Evolutionary conservation across 495 filamentous ascomycete genomes (phyloP).

Genomic region (Wilcoxina mikolae): DNA sequence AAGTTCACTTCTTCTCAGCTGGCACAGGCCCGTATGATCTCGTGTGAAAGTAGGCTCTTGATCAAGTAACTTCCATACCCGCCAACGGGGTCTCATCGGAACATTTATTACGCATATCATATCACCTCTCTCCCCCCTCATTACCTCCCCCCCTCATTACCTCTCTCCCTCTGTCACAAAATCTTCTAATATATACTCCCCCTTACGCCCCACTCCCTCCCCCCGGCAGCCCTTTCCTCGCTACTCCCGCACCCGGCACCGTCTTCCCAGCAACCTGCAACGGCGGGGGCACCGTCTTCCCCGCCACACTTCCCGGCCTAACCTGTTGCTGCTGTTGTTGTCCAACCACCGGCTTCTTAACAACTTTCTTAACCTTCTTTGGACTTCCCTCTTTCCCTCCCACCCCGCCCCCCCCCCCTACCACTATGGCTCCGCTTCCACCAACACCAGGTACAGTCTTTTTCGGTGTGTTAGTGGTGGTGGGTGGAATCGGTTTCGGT

Average conservation of each 20-base stretch:
- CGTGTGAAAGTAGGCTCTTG: no score
- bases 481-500: neutral
- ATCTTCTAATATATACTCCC: neutral
- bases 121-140: no score
- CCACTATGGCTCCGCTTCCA: neutral
- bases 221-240: constrained; percentile 16
- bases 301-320: constrained; percentile 6
- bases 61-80: no score
- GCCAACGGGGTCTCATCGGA: no score
- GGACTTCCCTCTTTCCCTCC: constrained; percentile 7
- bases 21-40: no score
- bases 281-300: constrained; percentile 11
- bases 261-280: neutral
- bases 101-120: no score
- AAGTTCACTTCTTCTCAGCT: no score
- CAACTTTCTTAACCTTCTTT: constrained; percentile 18
- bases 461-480: neutral
- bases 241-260: neutral
- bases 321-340: neutral
- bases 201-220: constrained; percentile 4
- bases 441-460: constrained; percentile 1
- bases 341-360: constrained; percentile 12
- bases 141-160: no score
- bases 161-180: no score
- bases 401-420: constrained; percentile 6